Percentiles rank a stretch among this genome's conserved stretches.
phyloP scores from a whole-genome alignment of 2,329 filamentous ascomycete species.

The Sclerotinia borealis region DNA sequence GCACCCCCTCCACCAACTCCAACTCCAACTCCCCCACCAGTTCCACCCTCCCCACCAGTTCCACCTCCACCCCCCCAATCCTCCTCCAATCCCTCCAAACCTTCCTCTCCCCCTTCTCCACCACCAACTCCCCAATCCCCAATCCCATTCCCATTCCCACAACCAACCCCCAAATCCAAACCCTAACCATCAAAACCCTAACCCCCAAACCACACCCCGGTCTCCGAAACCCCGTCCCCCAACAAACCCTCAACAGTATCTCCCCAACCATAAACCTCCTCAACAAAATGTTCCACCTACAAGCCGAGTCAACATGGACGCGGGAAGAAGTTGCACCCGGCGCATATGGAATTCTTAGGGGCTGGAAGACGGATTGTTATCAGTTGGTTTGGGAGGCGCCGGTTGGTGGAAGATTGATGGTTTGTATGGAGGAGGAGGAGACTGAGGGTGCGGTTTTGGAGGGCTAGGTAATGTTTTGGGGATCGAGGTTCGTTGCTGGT shows the following conservation, averaged over 20 bases:
- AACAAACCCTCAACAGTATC: neutral
- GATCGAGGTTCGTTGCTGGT: neutral
- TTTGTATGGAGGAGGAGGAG: neutral
- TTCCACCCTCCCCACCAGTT: neutral
- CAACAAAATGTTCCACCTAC: neutral
- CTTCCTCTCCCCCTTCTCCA: neutral
- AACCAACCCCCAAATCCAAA: neutral
- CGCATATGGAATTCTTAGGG: neutral
- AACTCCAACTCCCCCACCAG: neutral
- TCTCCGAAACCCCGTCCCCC: fast-evolving
- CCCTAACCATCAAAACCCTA: neutral
- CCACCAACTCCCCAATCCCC: neutral
- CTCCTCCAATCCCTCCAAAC: neutral
- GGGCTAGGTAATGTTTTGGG: neutral
- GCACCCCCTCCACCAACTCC: too few relatives aligned
- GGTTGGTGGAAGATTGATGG: neutral
- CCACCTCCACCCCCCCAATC: neutral
- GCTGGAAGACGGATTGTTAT: neutral
- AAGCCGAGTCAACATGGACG: neutral
- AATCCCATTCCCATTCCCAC: too few relatives aligned
- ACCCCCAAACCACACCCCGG: fast-evolving
- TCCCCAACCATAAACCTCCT: neutral
- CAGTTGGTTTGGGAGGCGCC: neutral
- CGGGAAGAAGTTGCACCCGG: too few relatives aligned
- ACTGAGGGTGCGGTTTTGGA: neutral